Base-by-base conservation (phyloP, 495 filamentous ascomycete genomes). In the Darksidea phi region DNA sequence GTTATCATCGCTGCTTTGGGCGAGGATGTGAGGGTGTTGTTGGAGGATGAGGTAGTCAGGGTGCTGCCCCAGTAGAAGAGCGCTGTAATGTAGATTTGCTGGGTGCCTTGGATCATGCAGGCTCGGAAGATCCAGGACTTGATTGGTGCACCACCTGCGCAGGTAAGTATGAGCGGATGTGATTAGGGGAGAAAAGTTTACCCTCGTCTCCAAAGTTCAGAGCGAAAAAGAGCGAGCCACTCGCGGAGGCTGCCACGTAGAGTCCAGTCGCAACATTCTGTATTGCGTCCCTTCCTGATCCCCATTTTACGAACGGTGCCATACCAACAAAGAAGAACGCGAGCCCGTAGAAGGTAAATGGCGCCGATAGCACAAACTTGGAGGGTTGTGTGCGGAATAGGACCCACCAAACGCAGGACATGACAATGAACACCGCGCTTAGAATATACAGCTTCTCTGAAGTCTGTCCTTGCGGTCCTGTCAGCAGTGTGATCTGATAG, bases 201-300 rank as follows among this genome's bases (percentile, higher is more conserved):
- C n/a, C n/a, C n/a, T n/a, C n/a, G n/a, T n/a, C n/a, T n/a, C 84
- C 85, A 68, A 88, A 87, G 70, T 88, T 88, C 47, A 87, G 76
- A 5, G 84, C 80, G 70, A 87, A 87, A 70, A 79, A 84, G 54
- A 88, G 71, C 4, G 79, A 80, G 36, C 84, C 85, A 54, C 77
- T 78, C 26, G 80, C 78, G 5, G 85, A 85, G 5, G 83, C 85
- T 10, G 76, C 70, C 6, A 80, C 76, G 64, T 88, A 88, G 41
- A 86, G 64, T 15, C 75, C 84, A 1, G 84, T 84, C 1, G 82
- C 85, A 6, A 81, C 74, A 48, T 84, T 81, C 55, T 83, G 78
- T 10, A 84, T 68, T 77, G 79, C 80, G 20, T 72, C 77, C 34
- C 75, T 71, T 6, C 71, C 73, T 58, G 74, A 72, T 0, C 54